Conservation (phyloP, 306 rosid genomes). For the Fragaria nilgerrensis region DNA sequence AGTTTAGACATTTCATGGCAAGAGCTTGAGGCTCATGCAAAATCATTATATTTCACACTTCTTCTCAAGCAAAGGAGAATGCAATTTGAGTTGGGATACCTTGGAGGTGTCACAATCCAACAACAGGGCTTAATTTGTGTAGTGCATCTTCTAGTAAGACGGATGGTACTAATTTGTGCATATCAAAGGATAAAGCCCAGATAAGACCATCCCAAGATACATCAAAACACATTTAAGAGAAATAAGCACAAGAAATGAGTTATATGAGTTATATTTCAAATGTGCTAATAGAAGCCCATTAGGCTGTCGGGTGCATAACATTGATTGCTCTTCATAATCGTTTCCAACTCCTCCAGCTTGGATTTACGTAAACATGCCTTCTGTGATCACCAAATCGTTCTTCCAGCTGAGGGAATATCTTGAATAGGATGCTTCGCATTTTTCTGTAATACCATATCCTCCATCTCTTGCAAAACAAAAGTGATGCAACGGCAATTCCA, state of each 20-base stretch:
- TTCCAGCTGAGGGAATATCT: not conserved
- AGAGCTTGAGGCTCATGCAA: not conserved
- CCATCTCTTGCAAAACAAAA: constrained; percentile 23
- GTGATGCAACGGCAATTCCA: not conserved
- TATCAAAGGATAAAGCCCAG: no score
- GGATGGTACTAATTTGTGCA: no score
- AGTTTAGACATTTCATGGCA: no score
- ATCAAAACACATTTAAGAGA: no score
- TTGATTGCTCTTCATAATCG: not conserved
- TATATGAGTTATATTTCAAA: no score
- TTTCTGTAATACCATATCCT: constrained; percentile 6
- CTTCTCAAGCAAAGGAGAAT: not conserved
- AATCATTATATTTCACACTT: no score
- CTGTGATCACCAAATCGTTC: not conserved
- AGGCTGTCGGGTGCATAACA: not conserved
- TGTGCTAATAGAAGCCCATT: no score
- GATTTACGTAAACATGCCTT: not conserved
- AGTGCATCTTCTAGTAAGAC: no score
- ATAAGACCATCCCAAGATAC: no score
- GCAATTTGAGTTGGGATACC: not conserved
- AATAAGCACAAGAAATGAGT: no score
- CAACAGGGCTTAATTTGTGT: no score
- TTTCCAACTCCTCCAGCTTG: not conserved
- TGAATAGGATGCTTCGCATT: not conserved
- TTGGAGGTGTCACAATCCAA: not conserved